Percentiles rank a stretch among this genome's conserved stretches.
These are phyloP conservation scores for Daldinia eschscholtzii DNA, from an alignment of 2,329 filamentous ascomycete species.

Conservation along the genomic window DNA sequence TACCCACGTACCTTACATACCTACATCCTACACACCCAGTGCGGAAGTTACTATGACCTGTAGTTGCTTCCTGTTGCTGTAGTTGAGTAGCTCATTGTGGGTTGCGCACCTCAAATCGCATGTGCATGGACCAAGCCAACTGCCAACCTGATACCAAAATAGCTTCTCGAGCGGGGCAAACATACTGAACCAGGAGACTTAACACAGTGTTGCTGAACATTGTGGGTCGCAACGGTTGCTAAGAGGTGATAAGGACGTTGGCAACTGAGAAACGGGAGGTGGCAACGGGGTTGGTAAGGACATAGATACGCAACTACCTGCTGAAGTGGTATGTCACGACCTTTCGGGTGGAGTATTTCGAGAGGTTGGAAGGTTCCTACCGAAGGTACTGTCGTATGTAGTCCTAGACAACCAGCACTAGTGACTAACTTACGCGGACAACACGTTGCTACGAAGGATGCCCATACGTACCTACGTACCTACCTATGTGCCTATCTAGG, in stretches of 20 bases:
- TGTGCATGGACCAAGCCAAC: neutral
- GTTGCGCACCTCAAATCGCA: neutral
- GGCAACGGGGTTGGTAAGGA: neutral
- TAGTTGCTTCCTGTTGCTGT: neutral
- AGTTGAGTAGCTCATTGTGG: neutral
- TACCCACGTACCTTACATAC: neutral
- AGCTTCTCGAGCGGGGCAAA: neutral
- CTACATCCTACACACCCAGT: neutral
- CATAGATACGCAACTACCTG: neutral
- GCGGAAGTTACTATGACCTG: neutral
- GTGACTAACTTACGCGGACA: neutral
- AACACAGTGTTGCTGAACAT: neutral
- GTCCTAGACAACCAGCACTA: neutral
- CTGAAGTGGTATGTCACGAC: neutral
- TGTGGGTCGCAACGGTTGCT: neutral
- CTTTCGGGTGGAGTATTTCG: neutral
- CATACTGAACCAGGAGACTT: neutral
- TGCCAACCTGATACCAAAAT: neutral
- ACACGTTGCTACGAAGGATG: neutral
- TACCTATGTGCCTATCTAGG: neutral
- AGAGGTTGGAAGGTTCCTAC: neutral
- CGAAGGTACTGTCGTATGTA: neutral
- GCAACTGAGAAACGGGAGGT: neutral
- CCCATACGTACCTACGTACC: neutral
- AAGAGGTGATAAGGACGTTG: neutral